A percentile compares a stretch with the other conserved stretches of the same genome.
phyloP scores from a whole-genome alignment of 2,329 filamentous ascomycete genomes.

The Phaeomoniella chlamydospora region DNA sequence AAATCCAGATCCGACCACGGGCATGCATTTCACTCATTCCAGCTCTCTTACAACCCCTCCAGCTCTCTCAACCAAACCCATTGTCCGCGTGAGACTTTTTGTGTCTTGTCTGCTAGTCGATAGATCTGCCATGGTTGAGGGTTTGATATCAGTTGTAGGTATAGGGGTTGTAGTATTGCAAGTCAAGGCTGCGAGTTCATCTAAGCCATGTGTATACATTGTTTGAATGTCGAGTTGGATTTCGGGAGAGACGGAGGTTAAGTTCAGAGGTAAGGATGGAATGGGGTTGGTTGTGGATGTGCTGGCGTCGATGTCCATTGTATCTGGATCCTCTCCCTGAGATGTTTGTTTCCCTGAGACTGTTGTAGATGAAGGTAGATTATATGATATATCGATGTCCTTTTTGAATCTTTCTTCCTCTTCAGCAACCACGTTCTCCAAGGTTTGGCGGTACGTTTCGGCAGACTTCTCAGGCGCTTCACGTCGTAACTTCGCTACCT shows the following conservation, averaged over 20 bases:
- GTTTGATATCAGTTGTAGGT: conserved; percentile 14
- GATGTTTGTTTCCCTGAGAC: conserved; percentile 20
- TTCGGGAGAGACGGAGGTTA: not conserved
- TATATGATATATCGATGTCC: conserved; percentile 1
- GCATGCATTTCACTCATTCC: conserved; percentile 20
- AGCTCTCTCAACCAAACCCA: conserved; percentile 31
- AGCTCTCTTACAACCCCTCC: conserved; percentile 31
- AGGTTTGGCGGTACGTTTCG: conserved; percentile 18
- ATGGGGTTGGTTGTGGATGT: not conserved
- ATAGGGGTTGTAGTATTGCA: not conserved
- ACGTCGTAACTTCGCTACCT: conserved; percentile 28
- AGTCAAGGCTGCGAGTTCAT: conserved; percentile 20
- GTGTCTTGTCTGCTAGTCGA: conserved; percentile 8
- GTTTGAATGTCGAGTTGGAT: not conserved
- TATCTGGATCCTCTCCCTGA: conserved; percentile 14
- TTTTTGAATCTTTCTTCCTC: conserved; percentile 28
- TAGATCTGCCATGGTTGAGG: conserved; percentile 10
- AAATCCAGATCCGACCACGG: too few species aligned
- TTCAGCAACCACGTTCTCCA: conserved; percentile 18
- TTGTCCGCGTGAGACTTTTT: conserved; percentile 23
- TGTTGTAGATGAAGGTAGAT: conserved; percentile 8
- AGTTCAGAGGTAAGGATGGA: not conserved
- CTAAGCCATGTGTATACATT: conserved; percentile 24
- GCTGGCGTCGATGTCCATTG: not conserved
- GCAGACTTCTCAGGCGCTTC: conserved; percentile 28